Base-by-base conservation (phyloP, 148 eudicot genomes). In the Camellia sinensis region DNA sequence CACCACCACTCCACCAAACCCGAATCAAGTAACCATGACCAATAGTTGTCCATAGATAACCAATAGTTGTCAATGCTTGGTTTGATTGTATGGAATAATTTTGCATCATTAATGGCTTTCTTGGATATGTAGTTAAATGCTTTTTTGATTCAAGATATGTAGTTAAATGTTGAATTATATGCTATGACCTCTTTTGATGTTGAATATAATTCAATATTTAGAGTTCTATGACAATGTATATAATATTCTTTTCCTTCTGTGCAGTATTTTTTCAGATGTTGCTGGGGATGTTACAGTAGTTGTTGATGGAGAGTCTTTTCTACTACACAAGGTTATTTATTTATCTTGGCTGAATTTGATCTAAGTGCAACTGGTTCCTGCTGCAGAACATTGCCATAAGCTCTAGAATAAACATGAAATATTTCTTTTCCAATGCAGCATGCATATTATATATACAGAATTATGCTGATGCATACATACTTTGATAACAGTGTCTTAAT, bases 201-300 rank as follows among this genome's bases (percentile, higher is more conserved):
- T 44, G 37, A 12, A 14, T 15, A 14, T 15, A 59, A 45, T 22
- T 52, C 43, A 19, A 12, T 46, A 52, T 22, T 72, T n/a, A 14
- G 43, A 13, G 75, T 52, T 72, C 60, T 74, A 37, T 54, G 77
- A 64, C 14, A 59, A 63, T 44, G 40, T 17, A 41, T 45, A 5
- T 44, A 50, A 10, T 63, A 7, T 64, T 17, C 48, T 41, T 71
- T 53, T 74, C 22, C 64, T 37, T 70, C 74, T 50, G 21, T 67
- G 46, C 92, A 92, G 93, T 19, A 92, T 92, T 64, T 92, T 92
- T 78, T 85, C 89, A 66, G 97, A 92, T 78, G 89, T 92, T 80
- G 91, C 92, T 71, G 92, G 93, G 67, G 96, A 92, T 79, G 85
- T 92, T 74, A 89, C 92, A 14, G 37, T 92, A n/a, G 59, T 87